Base-by-base conservation (phyloP, 768 basidiomycete genomes). In the Pleurotus citrinopileatus region DNA sequence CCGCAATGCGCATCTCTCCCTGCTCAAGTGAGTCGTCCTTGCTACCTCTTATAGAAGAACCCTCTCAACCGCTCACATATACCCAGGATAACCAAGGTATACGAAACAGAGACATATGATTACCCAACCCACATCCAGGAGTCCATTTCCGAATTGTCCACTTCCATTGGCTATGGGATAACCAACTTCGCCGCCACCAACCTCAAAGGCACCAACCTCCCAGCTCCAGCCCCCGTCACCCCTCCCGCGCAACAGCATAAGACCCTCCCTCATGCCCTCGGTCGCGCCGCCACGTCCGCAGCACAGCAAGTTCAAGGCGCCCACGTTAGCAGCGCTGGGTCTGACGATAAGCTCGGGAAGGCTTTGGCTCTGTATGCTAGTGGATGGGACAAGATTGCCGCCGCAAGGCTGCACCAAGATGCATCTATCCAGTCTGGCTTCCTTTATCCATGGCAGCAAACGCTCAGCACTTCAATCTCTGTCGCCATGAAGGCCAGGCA, bases 261-360 rank as follows among this genome's bases (percentile, higher is more conserved):
- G 84, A 98, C 97, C 0, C 87, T 98, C 50, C 92, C 97, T 0
- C 97, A 98, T 62, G 96, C 97, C 0, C 82, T 98, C 50, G 80
- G 86, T 17, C 88, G 97, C 47, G 87, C 95, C 0, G 84, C 94
- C 0, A 79, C 82, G 32, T 64, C 73, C 7, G 90, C 85, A 0
- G 78, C 84, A 2, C 67, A 66, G 4, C 69, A 73, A 9, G 63
- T 89, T 26, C 70, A 72, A n/a, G 57, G 60, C 2, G 73, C 75
- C 1, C 66, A 75, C 2, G 75, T 77, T 23, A 70, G 75, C 4
- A 76, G 73, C 22, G 70, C 75, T 1, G 66, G 61, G 5, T 67
- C 65, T 4, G 79, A 82, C 0, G 86, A 91, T 60, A 83, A 86
- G 59, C 80, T 98, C 25, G 88, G 84, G 23, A 84, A 81, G 66